phyloP scores from a whole-genome alignment of 257 asterid genomes.

The Solanum ahanhuiri region DNA sequence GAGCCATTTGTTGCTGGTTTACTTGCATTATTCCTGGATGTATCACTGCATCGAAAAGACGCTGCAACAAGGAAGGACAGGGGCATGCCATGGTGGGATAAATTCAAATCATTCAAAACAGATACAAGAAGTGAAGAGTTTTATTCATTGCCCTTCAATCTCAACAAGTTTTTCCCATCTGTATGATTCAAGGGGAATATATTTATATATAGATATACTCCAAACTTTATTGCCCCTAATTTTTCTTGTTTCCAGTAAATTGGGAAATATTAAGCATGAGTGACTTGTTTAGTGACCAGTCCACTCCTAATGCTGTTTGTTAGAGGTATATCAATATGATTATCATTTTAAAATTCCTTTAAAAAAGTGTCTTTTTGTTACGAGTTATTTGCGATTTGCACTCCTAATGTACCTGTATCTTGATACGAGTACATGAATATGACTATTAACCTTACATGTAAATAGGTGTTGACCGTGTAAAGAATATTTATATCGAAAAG shows the following conservation, averaged over 20 bases:
- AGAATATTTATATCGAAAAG: background rate
- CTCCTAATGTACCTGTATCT: background rate
- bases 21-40: slow-evolving; percentile 56
- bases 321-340: background rate
- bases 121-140: slow-evolving; percentile 89
- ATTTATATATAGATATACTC: background rate
- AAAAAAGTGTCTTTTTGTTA: background rate
- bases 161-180: slow-evolving; percentile 90
- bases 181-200: slow-evolving; percentile 23
- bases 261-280: background rate
- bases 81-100: slow-evolving; percentile 96
- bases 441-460: background rate
- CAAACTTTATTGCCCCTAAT: background rate
- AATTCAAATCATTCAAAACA: slow-evolving; percentile 55
- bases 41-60: slow-evolving; percentile 58
- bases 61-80: slow-evolving; percentile 55
- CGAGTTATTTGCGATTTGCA: background rate
- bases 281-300: background rate
- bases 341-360: background rate
- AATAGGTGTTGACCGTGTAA: background rate
- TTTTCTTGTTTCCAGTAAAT: background rate
- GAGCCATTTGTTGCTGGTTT: slow-evolving; percentile 72
- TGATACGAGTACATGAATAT: background rate
- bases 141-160: slow-evolving; percentile 74
- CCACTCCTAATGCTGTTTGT: background rate